Evolutionary conservation across 2,329 filamentous ascomycete genomes (phyloP).

Genomic region (Colletotrichum sp.): DNA sequence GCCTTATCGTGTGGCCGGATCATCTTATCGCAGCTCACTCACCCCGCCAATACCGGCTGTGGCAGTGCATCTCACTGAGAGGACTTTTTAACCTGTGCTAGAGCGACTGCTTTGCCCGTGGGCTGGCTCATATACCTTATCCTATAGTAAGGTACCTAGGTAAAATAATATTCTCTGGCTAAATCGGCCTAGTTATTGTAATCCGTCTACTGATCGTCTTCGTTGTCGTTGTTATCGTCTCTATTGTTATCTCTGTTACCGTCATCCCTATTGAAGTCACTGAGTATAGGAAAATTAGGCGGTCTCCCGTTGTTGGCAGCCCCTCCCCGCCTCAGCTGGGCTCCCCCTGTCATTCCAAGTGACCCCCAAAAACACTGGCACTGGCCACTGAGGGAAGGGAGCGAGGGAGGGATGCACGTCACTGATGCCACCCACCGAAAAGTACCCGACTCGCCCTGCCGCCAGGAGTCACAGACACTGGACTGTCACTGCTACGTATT

Average conservation of each 20-base stretch:
- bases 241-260: too few relatives aligned
- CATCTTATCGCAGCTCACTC: neutral
- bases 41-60: constrained; percentile 16
- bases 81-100: too few relatives aligned
- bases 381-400: neutral
- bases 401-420: neutral
- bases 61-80: neutral
- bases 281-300: too few relatives aligned
- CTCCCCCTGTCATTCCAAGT: neutral
- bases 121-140: too few relatives aligned
- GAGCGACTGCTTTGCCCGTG: too few relatives aligned
- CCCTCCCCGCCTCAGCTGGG: neutral
- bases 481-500: neutral
- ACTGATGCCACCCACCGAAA: neutral
- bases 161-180: too few relatives aligned
- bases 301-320: too few relatives aligned
- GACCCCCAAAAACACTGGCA: neutral
- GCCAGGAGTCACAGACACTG: neutral
- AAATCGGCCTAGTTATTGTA: too few relatives aligned
- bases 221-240: too few relatives aligned
- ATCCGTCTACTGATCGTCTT: too few relatives aligned
- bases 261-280: too few relatives aligned
- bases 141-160: too few relatives aligned
- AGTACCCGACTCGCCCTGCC: neutral
- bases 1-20: neutral